phyloP scores from a whole-genome alignment of 192 early-diverging fungal genomes.

The Lobosporangium transversale region DNA sequence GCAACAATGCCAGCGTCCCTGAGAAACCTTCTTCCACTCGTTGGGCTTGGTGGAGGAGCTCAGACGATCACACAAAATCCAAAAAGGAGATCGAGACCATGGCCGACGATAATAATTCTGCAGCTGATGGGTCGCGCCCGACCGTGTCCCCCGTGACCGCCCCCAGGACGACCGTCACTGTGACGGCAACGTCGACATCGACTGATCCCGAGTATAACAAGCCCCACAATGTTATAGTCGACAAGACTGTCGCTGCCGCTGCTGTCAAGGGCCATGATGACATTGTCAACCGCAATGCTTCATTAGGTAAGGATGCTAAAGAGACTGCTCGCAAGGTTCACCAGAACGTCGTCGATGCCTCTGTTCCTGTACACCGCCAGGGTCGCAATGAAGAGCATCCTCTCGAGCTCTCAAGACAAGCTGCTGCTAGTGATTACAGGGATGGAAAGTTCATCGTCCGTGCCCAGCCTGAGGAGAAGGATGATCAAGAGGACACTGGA shows the following conservation, averaged over 20 bases:
- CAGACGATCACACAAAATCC: neutral
- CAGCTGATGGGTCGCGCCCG: too few relatives aligned
- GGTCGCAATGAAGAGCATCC: constrained; percentile 22
- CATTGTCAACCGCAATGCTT: neutral
- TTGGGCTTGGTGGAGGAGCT: constrained; percentile 35
- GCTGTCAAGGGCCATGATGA: constrained; percentile 36
- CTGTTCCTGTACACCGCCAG: constrained; percentile 13
- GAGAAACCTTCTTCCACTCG: constrained; percentile 5
- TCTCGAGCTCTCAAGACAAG: constrained; percentile 25
- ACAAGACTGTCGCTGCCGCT: constrained; percentile 29
- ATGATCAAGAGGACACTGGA: neutral
- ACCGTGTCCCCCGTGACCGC: too few relatives aligned
- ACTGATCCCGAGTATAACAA: too few relatives aligned
- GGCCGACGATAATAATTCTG: neutral
- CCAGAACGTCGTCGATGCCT: constrained; percentile 39
- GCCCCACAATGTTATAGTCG: constrained; percentile 25
- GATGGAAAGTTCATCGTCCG: constrained; percentile 37
- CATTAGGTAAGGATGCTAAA: constrained; percentile 16
- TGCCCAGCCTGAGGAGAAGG: neutral
- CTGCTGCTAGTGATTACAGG: constrained; percentile 9
- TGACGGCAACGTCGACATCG: neutral
- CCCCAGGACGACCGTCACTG: neutral
- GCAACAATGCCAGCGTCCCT: constrained; percentile 4
- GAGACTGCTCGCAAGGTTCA: constrained; percentile 44
- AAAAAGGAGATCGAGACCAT: neutral